Evolutionary conservation across 1,139 yeast species (phyloP), one percentile per base, ranked within the genome.

Genomic region (Arxiozyma telluris): DNA sequence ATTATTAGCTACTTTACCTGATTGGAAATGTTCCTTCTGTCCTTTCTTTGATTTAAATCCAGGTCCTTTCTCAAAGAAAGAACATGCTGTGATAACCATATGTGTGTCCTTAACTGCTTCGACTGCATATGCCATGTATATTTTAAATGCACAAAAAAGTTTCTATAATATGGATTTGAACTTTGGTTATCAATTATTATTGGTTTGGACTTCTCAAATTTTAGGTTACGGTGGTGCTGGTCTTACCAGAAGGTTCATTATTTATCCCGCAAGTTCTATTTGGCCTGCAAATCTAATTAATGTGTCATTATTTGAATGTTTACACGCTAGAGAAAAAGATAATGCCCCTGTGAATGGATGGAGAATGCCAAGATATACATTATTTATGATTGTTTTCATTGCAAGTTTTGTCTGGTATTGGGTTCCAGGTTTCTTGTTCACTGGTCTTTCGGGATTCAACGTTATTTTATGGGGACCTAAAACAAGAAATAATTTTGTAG

Each of bases 221-320:
- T 71, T 81, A 56, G 84, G 84, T 41, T 79, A 80, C 59, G 83
- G 83, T 38, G 67, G 79, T 49, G 84, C 83, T 47, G 85, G 85
- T 44, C 55, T 80, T 17, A 61, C 71, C 20, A 64, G 73, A 53
- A 63, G 70, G n/a, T 68, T 71, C 56, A 57, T 68, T 52, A 76
- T 67, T 11, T 68, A 70, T 49, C 73, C 76, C 1, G 71, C 73
- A 8, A 60, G 67, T 20, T 68, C 71, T 55, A 62, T 72, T 15
- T 75, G 77, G 76, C 77, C 77, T 2, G 70, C 70, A 44, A 67
- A 71, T 49, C 62, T 75, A 59, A 71, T 71, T 54, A 65, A 68
- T 23, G 62, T 71, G 27, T 69, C 75, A 4, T 62, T 71, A 59
- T 73, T 75, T 58, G 70, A 73, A 51, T 64, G 72, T 51, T 56